Evolutionary conservation across 2,329 filamentous ascomycete species (phyloP).

Genomic region (Cercospora beticola): DNA sequence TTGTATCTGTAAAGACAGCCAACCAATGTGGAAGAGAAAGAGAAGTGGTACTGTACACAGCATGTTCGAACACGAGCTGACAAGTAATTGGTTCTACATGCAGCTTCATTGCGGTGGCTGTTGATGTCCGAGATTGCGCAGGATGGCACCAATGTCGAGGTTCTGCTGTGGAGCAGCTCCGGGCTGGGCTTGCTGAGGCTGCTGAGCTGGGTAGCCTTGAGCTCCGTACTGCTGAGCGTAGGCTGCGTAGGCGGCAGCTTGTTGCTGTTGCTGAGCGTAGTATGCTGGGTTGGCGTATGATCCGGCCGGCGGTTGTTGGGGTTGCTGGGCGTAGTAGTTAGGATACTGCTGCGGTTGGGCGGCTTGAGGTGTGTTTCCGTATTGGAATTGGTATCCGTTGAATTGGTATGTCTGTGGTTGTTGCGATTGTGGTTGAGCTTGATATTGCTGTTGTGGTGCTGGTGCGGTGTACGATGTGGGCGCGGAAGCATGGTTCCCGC

Average conservation of each 20-base stretch:
- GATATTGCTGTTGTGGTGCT: constrained; percentile 8
- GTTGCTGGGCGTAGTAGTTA: constrained; percentile 24
- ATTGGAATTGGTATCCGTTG: constrained; percentile 52
- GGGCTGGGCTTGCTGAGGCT: neutral
- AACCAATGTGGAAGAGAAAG: neutral
- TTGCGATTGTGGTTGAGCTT: constrained; percentile 46
- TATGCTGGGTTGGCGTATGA: neutral
- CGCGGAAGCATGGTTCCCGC: constrained; percentile 17
- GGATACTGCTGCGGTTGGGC: constrained; percentile 27
- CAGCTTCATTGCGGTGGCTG: constrained; percentile 1
- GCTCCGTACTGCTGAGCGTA: constrained; percentile 5
- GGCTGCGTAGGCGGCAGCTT: neutral
- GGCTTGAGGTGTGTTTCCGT: constrained; percentile 20
- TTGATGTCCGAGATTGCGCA: constrained; percentile 11
- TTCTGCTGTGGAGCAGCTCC: neutral
- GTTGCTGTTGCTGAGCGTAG: constrained; percentile 8
- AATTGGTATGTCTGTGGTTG: constrained; percentile 72
- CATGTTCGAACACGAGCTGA: constrained; percentile 6
- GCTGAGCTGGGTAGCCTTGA: constrained; percentile 5
- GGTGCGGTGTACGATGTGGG: constrained; percentile 2
- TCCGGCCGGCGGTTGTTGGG: constrained; percentile 24
- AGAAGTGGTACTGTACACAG: neutral
- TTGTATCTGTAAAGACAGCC: neutral
- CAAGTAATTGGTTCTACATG: constrained; percentile 18
- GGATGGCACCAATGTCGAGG: constrained; percentile 11